phyloP scores from a whole-genome alignment of 2,329 filamentous ascomycete species.

The Colletotrichum truncatum region DNA sequence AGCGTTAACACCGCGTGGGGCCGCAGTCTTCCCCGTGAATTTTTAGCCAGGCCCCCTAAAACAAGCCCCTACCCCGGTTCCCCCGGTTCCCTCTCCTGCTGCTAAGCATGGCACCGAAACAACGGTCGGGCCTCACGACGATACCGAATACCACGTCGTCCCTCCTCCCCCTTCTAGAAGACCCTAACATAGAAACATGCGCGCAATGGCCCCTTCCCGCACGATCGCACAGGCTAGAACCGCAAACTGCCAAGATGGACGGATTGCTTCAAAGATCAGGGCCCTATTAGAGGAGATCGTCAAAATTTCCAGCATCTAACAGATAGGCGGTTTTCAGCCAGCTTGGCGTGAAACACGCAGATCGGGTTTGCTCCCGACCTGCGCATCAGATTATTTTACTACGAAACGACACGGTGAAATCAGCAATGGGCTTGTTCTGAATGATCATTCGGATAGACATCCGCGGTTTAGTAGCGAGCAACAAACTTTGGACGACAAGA shows the following conservation, averaged over 20 bases:
- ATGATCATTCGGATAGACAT: neutral
- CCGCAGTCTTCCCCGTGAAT: neutral
- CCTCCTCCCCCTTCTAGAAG: neutral
- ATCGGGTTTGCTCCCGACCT: conserved; percentile 5
- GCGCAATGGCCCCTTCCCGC: neutral
- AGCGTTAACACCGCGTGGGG: neutral
- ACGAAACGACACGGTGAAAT: neutral
- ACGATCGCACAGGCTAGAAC: neutral
- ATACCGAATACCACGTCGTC: neutral
- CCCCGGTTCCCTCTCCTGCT: neutral
- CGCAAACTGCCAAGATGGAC: conserved; percentile 15
- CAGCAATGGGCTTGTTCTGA: neutral
- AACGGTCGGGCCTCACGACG: conserved; percentile 2
- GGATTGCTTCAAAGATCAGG: conserved; percentile 5
- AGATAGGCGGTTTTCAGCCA: neutral
- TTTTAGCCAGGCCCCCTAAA: neutral
- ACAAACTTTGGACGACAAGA: conserved; percentile 21
- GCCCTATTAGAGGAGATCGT: neutral
- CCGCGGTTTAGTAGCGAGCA: neutral
- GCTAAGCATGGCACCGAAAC: conserved; percentile 24
- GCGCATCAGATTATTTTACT: neutral
- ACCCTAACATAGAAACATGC: conserved; percentile 24
- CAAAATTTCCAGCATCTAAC: neutral
- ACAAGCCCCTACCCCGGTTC: neutral
- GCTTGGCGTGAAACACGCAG: conserved; percentile 13